phyloP scores from a whole-genome alignment of 2,329 filamentous ascomycete species.

The Hysterium pulicare region DNA sequence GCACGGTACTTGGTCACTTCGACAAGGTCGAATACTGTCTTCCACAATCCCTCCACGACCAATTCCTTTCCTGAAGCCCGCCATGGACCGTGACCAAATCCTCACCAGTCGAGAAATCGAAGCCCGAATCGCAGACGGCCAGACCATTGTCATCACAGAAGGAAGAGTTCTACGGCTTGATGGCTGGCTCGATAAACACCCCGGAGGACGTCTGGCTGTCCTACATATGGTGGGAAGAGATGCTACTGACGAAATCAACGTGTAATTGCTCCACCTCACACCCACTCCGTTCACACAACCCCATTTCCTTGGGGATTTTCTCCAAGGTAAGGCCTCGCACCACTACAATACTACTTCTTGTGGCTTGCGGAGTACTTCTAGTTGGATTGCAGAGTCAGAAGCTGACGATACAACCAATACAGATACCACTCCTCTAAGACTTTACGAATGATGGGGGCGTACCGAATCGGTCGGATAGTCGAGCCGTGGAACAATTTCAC shows the following conservation, averaged over 20 bases:
- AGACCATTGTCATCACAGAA: slow-evolving; percentile 56
- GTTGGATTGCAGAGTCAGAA: background rate
- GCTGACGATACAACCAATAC: slow-evolving; percentile 10
- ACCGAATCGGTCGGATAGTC: slow-evolving; percentile 56
- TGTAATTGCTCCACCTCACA: slow-evolving; percentile 41
- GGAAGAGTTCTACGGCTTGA: slow-evolving; percentile 55
- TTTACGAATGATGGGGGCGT: slow-evolving; percentile 56
- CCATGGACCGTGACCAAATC: slow-evolving; percentile 20
- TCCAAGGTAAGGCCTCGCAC: background rate
- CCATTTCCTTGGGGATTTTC: no score
- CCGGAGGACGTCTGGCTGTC: slow-evolving; percentile 58
- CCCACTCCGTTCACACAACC: no score
- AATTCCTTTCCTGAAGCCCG: no score
- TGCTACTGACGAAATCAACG: slow-evolving; percentile 58
- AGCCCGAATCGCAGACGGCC: slow-evolving; percentile 53
- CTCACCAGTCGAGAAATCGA: slow-evolving; percentile 49
- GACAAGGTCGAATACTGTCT: no score
- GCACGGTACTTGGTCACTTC: no score
- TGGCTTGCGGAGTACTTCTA: background rate
- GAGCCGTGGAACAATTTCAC: slow-evolving; percentile 57
- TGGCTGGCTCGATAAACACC: slow-evolving; percentile 57
- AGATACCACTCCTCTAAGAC: slow-evolving; percentile 58
- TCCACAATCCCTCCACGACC: no score
- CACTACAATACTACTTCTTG: background rate
- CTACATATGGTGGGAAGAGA: slow-evolving; percentile 60